Percentiles rank a stretch among this genome's conserved stretches.
These are phyloP conservation scores for Westerdykella aurantiaca DNA, from an alignment of 2,329 filamentous ascomycete species.

Conservation along the genomic window DNA sequence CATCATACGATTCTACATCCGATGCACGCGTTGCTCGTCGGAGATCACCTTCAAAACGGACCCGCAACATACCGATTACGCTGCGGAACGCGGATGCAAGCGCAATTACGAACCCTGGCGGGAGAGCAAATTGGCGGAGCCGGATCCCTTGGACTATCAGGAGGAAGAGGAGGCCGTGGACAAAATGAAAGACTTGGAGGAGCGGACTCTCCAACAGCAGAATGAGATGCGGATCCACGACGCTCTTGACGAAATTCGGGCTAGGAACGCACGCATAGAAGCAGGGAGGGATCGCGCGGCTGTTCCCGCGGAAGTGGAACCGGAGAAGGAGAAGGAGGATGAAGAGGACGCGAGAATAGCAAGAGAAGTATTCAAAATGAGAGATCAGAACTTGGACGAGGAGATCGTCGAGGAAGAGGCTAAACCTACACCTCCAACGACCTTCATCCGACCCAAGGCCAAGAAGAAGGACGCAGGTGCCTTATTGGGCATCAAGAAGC, in stretches of 20 bases:
- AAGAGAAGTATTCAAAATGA: slow-evolving; percentile 64
- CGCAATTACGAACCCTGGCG: slow-evolving; percentile 93
- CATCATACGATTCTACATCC: slow-evolving; percentile 81
- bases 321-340: slow-evolving; percentile 62
- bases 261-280: slow-evolving; percentile 82
- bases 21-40: slow-evolving; percentile 76
- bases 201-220: slow-evolving; percentile 88
- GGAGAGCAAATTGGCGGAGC: slow-evolving; percentile 58
- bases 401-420: slow-evolving; percentile 39
- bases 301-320: slow-evolving; percentile 48
- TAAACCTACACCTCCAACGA: slow-evolving; percentile 34
- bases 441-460: slow-evolving; percentile 66
- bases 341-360: slow-evolving; percentile 80
- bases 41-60: slow-evolving; percentile 95
- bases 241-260: slow-evolving; percentile 89
- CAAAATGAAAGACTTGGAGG: slow-evolving; percentile 91
- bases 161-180: slow-evolving; percentile 79
- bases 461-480: slow-evolving; percentile 83
- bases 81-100: slow-evolving; percentile 73
- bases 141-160: slow-evolving; percentile 77
- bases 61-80: slow-evolving; percentile 91
- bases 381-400: slow-evolving; percentile 44
- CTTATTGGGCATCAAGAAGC: slow-evolving; percentile 69
- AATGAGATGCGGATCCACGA: slow-evolving; percentile 95
- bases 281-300: slow-evolving; percentile 57